These are phyloP conservation scores for Pseudonitzschia multiseries DNA, from an alignment of 108 stramenopile genomes.

Conservation along the genomic window DNA sequence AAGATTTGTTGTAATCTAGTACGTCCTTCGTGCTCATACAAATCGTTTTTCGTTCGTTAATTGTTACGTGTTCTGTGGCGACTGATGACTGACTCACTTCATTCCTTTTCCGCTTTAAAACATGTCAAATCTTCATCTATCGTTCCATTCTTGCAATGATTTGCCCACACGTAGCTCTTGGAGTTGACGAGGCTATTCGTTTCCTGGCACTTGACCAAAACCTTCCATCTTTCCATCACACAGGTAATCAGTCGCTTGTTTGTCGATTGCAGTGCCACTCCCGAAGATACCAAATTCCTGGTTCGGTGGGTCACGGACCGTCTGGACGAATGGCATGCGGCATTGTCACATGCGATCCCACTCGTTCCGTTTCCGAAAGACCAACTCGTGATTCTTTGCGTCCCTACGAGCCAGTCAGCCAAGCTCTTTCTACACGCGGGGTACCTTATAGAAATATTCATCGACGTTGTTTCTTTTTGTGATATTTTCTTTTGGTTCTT, in stretches of 20 bases:
- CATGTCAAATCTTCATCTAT: too few relatives aligned
- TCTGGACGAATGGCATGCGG: slow-evolving; percentile 3
- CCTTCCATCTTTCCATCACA: slow-evolving; percentile 21
- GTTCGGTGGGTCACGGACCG: not conserved
- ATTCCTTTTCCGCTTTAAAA: not conserved
- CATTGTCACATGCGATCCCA: not conserved
- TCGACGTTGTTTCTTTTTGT: slow-evolving; percentile 58
- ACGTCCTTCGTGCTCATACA: not conserved
- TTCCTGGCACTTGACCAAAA: slow-evolving; percentile 40
- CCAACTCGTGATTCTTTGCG: slow-evolving; percentile 38
- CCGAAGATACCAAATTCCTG: not conserved
- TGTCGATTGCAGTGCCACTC: slow-evolving; percentile 6
- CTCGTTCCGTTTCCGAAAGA: slow-evolving; percentile 35
- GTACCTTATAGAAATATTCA: slow-evolving; percentile 41
- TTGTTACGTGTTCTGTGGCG: not conserved
- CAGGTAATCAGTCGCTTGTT: slow-evolving; percentile 4
- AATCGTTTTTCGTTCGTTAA: not conserved
- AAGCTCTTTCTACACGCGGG: slow-evolving; percentile 44
- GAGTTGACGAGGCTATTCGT: slow-evolving; percentile 54
- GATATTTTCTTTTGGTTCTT: slow-evolving; percentile 75
- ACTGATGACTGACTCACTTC: not conserved
- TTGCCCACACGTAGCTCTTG: too few relatives aligned
- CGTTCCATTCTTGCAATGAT: too few relatives aligned
- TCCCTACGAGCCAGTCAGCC: slow-evolving; percentile 57
- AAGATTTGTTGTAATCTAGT: not conserved